Evolutionary conservation across 495 filamentous ascomycete genomes (phyloP).

Genomic region (Hypomontagnella submonticulosa): DNA sequence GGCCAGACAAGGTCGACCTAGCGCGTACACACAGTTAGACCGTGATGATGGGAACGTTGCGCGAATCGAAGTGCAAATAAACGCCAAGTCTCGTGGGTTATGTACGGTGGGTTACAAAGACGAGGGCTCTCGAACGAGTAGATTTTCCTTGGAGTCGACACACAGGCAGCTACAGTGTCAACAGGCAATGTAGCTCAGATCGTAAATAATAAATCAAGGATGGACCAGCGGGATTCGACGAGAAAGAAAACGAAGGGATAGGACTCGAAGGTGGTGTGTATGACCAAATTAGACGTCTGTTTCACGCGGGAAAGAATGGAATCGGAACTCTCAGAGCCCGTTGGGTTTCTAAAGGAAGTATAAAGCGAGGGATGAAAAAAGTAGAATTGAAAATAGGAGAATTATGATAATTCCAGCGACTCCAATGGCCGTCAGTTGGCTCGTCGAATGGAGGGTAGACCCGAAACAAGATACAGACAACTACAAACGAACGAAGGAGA

Average conservation of each 20-base stretch:
- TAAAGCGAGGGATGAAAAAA: constrained; percentile 32
- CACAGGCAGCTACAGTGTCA: constrained; percentile 29
- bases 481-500: constrained; percentile 23
- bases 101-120: constrained; percentile 26
- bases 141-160: constrained; percentile 20
- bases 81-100: constrained; percentile 17
- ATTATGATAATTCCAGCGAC: constrained; percentile 33
- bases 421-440: constrained; percentile 16
- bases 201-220: constrained; percentile 22
- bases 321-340: constrained; percentile 39
- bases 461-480: constrained; percentile 38
- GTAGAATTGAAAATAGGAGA: constrained; percentile 10
- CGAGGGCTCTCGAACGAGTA: constrained; percentile 27
- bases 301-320: constrained; percentile 24
- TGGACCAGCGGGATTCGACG: constrained; percentile 39
- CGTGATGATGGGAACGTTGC: constrained; percentile 1
- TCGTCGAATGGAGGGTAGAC: constrained; percentile 14
- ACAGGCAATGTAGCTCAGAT: constrained; percentile 35
- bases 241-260: constrained; percentile 27
- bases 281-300: constrained; percentile 19
- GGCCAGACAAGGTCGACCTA: constrained; percentile 18
- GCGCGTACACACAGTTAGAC: constrained; percentile 19
- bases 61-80: constrained; percentile 20
- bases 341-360: constrained; percentile 9
- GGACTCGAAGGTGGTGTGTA: constrained; percentile 1